A percentile compares a stretch with the other conserved stretches of the same genome.
Conservation (phyloP, 2,329 filamentous ascomycete genomes). For the Fusarium sp. region DNA sequence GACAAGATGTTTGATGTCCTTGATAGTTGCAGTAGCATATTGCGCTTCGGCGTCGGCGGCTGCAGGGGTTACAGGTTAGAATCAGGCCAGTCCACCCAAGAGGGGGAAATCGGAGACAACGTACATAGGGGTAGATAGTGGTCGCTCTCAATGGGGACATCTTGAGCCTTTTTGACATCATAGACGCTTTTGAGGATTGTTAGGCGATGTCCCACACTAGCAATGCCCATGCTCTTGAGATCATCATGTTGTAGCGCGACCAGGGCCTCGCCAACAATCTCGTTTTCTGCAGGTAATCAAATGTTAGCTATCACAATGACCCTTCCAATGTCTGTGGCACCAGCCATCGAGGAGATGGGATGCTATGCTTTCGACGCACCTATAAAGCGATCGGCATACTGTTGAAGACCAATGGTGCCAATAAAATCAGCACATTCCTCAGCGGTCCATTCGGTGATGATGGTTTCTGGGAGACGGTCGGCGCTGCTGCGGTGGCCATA, state of each 20-base stretch:
- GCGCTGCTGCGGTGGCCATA: slow-evolving; percentile 75
- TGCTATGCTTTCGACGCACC: slow-evolving; percentile 66
- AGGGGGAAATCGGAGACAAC: slow-evolving; percentile 33
- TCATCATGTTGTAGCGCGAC: slow-evolving; percentile 92
- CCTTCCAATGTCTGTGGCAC: not conserved
- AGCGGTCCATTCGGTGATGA: slow-evolving; percentile 83
- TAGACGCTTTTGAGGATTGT: slow-evolving; percentile 97
- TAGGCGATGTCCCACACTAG: slow-evolving; percentile 91
- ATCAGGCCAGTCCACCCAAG: slow-evolving; percentile 39
- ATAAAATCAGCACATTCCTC: slow-evolving; percentile 94
- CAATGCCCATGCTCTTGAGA: slow-evolving; percentile 93
- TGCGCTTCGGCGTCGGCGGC: slow-evolving; percentile 90
- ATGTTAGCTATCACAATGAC: slow-evolving; percentile 29
- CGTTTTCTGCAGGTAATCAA: slow-evolving; percentile 75
- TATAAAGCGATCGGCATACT: slow-evolving; percentile 86
- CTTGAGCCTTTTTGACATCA: slow-evolving; percentile 94
- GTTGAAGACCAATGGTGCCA: slow-evolving; percentile 79
- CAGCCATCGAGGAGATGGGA: not conserved
- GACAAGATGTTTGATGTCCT: slow-evolving; percentile 92
- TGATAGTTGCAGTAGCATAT: slow-evolving; percentile 88
- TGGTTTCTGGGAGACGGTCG: slow-evolving; percentile 77
- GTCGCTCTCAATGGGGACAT: slow-evolving; percentile 89
- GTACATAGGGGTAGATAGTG: slow-evolving; percentile 93
- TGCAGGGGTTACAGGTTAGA: slow-evolving; percentile 54
- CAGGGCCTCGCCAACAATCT: slow-evolving; percentile 91